phyloP scores from a whole-genome alignment of 108 stramenopile species.

The Aurantiochytrium sp. region DNA sequence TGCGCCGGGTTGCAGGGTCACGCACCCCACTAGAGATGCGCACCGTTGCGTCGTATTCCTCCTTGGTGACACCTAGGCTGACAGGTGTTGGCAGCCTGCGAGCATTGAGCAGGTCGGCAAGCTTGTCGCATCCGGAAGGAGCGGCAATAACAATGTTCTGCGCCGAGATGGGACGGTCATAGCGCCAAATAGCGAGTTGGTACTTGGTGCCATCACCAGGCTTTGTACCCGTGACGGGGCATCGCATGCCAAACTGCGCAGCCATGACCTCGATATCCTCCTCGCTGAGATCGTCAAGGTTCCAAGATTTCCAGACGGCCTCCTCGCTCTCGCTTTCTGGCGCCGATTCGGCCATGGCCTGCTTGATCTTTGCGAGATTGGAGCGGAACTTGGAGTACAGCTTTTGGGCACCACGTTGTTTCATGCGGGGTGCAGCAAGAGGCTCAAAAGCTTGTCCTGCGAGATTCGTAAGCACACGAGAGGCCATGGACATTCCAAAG shows the following conservation, averaged over 20 bases:
- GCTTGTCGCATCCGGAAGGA: background rate
- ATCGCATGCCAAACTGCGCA: background rate
- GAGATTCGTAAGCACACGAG: constrained; percentile 76
- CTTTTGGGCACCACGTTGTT: background rate
- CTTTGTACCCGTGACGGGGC: background rate
- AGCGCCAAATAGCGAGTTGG: background rate
- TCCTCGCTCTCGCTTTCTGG: background rate
- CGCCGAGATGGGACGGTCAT: background rate
- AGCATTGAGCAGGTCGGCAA: background rate
- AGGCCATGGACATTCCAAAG: constrained; percentile 84
- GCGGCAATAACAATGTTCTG: background rate
- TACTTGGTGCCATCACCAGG: background rate
- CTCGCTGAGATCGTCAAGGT: background rate
- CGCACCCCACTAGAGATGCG: background rate
- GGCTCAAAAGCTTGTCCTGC: constrained; percentile 74
- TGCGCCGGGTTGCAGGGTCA: too few relatives aligned
- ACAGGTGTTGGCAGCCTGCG: background rate
- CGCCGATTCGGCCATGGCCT: background rate
- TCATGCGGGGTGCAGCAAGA: background rate
- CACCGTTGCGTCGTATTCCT: background rate
- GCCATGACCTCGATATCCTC: background rate
- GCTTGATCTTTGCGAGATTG: background rate
- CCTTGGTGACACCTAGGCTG: background rate
- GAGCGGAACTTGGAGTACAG: background rate
- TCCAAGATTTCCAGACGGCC: background rate